Percentiles rank a stretch among this genome's conserved stretches.
These are phyloP conservation scores for Diplodia sapinea DNA, from an alignment of 2,329 filamentous ascomycete genomes.

Conservation along the genomic window DNA sequence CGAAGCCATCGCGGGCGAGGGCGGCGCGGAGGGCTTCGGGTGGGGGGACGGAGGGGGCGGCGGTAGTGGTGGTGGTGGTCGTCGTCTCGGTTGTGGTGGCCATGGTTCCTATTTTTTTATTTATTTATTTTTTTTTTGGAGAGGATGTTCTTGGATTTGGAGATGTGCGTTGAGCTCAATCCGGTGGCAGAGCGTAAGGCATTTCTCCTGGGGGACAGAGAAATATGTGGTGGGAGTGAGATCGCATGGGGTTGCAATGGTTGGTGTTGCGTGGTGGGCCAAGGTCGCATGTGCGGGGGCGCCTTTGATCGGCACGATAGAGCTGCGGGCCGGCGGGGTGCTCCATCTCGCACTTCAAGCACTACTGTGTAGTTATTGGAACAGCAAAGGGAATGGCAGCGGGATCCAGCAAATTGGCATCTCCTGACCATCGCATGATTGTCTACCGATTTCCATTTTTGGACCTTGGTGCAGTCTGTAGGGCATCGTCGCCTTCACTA, in stretches of 20 bases:
- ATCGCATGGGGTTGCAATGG: slow-evolving; percentile 10
- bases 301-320: slow-evolving; percentile 2
- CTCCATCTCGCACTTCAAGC: neutral
- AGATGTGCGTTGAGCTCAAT: slow-evolving; percentile 1
- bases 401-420: neutral
- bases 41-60: slow-evolving; percentile 36
- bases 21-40: slow-evolving; percentile 54
- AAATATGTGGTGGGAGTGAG: neutral
- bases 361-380: neutral
- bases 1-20: slow-evolving; percentile 76
- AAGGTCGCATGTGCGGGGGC: slow-evolving; percentile 25
- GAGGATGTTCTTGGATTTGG: neutral
- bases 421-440: neutral
- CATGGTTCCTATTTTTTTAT: neutral
- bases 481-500: neutral
- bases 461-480: neutral
- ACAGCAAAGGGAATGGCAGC: neutral
- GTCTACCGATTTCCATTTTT: neutral
- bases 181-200: neutral
- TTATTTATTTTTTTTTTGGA: neutral
- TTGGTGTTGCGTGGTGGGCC: slow-evolving; percentile 10
- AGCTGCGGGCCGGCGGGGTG: slow-evolving; percentile 6
- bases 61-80: slow-evolving; percentile 31
- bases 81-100: slow-evolving; percentile 5
- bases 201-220: neutral